These are phyloP conservation scores for Tetrapisispora phaffii DNA, from an alignment of 805 yeast species.

Conservation along the genomic window DNA sequence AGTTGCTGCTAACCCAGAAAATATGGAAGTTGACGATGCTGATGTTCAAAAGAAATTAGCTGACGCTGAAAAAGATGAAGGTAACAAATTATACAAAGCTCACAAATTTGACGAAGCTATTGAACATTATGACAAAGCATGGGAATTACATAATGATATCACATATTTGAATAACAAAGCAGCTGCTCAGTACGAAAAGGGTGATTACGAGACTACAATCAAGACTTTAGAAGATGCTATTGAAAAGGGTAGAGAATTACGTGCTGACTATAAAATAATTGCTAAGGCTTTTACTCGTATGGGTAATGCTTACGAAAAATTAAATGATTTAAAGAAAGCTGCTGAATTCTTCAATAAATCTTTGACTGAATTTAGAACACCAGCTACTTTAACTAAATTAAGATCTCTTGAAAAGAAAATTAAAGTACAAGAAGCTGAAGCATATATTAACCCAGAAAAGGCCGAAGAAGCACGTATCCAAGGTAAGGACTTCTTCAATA, in stretches of 20 bases:
- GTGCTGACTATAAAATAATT: slow-evolving; percentile 84
- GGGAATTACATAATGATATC: slow-evolving; percentile 70
- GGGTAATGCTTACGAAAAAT: slow-evolving; percentile 73
- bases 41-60: slow-evolving; percentile 39
- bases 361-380: slow-evolving; percentile 93
- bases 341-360: slow-evolving; percentile 77
- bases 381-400: slow-evolving; percentile 80
- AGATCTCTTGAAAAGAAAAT: slow-evolving; percentile 80
- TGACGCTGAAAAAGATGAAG: slow-evolving; percentile 67
- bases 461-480: slow-evolving; percentile 91
- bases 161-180: slow-evolving; percentile 93
- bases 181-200: slow-evolving; percentile 95
- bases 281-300: slow-evolving; percentile 91
- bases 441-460: slow-evolving; percentile 78
- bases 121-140: slow-evolving; percentile 74
- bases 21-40: slow-evolving; percentile 27
- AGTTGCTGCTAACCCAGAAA: slow-evolving; percentile 29
- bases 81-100: slow-evolving; percentile 76
- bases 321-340: slow-evolving; percentile 63
- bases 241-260: slow-evolving; percentile 78
- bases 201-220: slow-evolving; percentile 79
- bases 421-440: slow-evolving; percentile 65
- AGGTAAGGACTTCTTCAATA: slow-evolving; percentile 83
- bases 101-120: slow-evolving; percentile 91
- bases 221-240: slow-evolving; percentile 72